Base-by-base conservation (phyloP, 352 stramenopile genomes). In the Phytophthora lateralis region DNA sequence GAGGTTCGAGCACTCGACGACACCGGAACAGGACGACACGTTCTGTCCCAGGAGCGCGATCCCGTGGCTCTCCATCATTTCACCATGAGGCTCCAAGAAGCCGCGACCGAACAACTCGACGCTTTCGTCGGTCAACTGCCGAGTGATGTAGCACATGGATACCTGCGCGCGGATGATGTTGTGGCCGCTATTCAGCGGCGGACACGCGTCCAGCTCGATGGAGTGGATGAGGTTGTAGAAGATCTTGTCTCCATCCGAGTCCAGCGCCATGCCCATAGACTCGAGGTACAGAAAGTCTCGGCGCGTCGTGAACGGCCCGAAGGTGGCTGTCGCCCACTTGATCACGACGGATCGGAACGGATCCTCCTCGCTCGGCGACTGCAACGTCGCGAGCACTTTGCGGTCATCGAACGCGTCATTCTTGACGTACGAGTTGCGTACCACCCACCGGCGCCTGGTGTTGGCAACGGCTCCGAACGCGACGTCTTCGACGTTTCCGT, bases 31-130 rank as follows among this genome's bases (percentile, higher is more conserved):
- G 1, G 50, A 51, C 20, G 65, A 39, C 9, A 85, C 55, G 26
- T 71, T 76, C 11, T 68, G 50, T 1, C 71, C 60, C 1, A 81
- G 32, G 8, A 85, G 38, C 27, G 56, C 64, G 6, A 80, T 66
- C 15, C 61, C 71, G 20, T 85, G 43, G 29, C 63, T 60, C 35
- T 78, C 62, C 21, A 76, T 49, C 53, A 86, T 72, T 2, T 81
- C 69, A 1, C 80, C 76, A 6, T 49, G 41, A 9, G 62, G 63
- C 17, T 85, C 73, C n/a, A 66, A 63, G 45, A 84, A 88, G 0
- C 68, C 78, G 8, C 77, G 78, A 4, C 63, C 73, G 41, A 78
- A 90, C 27, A 87, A 20, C 48, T 88, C 76, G 18, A 88, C 69
- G 4, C 30, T 71, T 4, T 65, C 45, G 18, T 65, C 37, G 47